phyloP scores from a whole-genome alignment of 2,329 filamentous ascomycete species.

The Zarea fungicola region DNA sequence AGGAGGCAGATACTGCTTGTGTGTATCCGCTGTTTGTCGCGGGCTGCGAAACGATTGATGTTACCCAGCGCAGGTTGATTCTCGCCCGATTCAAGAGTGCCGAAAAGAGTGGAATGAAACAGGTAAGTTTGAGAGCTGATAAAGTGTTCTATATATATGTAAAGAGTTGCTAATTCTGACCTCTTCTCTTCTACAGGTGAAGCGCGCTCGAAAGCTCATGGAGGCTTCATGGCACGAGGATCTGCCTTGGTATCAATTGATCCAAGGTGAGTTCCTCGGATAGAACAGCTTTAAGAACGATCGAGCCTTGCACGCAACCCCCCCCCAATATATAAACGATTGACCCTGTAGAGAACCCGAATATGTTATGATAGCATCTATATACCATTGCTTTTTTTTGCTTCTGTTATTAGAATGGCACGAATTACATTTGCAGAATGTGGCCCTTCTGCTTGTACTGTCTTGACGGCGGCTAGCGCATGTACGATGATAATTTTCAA shows the following conservation, averaged over 20 bases:
- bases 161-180: no score
- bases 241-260: constrained; percentile 62
- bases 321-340: no score
- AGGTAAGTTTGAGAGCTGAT: constrained; percentile 43
- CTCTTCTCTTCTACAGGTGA: no score
- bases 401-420: no score
- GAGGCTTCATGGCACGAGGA: constrained; percentile 64
- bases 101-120: constrained; percentile 70
- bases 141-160: background rate
- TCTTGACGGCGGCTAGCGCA: no score
- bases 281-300: constrained; percentile 30
- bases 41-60: constrained; percentile 63
- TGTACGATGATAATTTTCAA: no score
- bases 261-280: constrained; percentile 64
- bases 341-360: no score
- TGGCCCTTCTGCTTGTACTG: no score
- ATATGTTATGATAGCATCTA: no score
- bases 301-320: background rate
- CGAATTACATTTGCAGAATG: no score
- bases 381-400: no score
- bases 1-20: constrained; percentile 67
- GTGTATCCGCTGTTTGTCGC: constrained; percentile 81
- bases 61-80: constrained; percentile 53
- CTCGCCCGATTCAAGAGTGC: constrained; percentile 61
- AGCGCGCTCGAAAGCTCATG: constrained; percentile 59